Percentiles rank a stretch among this genome's conserved stretches.
Evolutionary conservation across 345 rosid genomes (phyloP).

Genomic region (Alliaria petiolata): DNA sequence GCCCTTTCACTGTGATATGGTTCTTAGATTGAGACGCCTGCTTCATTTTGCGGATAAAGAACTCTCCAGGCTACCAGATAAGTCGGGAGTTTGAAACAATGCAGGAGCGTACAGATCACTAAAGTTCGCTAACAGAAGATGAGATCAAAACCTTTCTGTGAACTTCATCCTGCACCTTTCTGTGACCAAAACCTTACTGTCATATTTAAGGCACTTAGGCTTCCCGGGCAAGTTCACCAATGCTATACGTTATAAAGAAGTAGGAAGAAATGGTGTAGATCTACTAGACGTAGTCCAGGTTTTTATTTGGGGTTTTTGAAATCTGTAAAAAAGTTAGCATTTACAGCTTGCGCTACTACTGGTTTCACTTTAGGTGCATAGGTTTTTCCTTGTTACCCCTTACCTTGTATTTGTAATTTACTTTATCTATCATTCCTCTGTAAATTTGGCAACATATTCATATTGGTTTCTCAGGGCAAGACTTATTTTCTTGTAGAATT

Average conservation of each 20-base stretch:
- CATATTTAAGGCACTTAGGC: conserved; percentile 9
- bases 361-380: conserved; percentile 19
- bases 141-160: conserved; percentile 16
- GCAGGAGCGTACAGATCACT: conserved; percentile 12
- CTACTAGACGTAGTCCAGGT: conserved; percentile 22
- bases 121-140: conserved; percentile 1
- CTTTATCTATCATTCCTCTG: conserved; percentile 10
- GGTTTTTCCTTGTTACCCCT: not conserved
- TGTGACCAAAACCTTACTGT: no score
- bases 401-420: conserved; percentile 24
- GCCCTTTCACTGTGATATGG: conserved; percentile 96
- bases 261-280: conserved; percentile 30
- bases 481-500: conserved; percentile 5
- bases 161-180: conserved; percentile 15
- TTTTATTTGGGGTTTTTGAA: conserved; percentile 19
- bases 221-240: conserved; percentile 9
- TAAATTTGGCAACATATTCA: conserved; percentile 13
- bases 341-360: conserved; percentile 11
- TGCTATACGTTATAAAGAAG: conserved; percentile 15
- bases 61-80: conserved; percentile 49
- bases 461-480: not conserved
- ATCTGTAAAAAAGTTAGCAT: conserved; percentile 22
- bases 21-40: conserved; percentile 85
- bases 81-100: conserved; percentile 26
- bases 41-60: conserved; percentile 97